Evolutionary conservation across 352 stramenopile species (phyloP).

Genomic region (Pythium diclinum): DNA sequence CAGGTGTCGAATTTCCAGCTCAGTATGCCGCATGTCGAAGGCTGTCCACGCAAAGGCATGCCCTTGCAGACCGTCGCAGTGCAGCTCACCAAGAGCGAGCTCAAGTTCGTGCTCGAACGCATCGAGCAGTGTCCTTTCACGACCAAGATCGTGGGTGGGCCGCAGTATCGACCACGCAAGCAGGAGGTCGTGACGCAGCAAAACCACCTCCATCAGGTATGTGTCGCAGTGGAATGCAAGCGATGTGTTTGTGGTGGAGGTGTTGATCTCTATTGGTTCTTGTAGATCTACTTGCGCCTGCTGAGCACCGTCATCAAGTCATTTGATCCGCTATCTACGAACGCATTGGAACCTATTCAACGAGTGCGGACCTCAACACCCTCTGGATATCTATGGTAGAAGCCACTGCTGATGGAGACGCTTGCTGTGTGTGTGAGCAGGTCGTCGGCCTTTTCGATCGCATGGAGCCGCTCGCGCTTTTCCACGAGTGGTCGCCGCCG

Average conservation of each 20-base stretch:
- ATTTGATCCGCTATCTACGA: constrained; percentile 51
- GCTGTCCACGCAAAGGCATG: constrained; percentile 81
- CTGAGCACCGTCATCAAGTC: constrained; percentile 51
- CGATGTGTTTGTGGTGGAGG: not conserved
- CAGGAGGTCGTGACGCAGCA: constrained; percentile 54
- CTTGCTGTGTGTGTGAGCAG: constrained; percentile 25
- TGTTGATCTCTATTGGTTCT: not conserved
- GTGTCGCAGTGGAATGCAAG: not conserved
- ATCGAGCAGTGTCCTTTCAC: constrained; percentile 72
- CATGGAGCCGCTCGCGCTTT: constrained; percentile 66
- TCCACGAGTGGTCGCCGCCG: constrained; percentile 74
- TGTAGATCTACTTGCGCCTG: constrained; percentile 67
- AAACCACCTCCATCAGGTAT: constrained; percentile 79
- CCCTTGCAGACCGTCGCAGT: constrained; percentile 62
- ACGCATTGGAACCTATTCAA: constrained; percentile 50
- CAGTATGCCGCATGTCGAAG: constrained; percentile 86
- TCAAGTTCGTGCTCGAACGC: constrained; percentile 83
- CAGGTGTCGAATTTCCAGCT: constrained; percentile 84
- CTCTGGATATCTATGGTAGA: not conserved
- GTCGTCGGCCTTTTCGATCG: constrained; percentile 57
- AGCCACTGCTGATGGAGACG: not conserved
- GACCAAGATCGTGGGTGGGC: constrained; percentile 43
- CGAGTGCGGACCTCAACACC: constrained; percentile 36
- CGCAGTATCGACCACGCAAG: constrained; percentile 60
- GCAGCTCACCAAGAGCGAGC: constrained; percentile 79